Base-by-base conservation (phyloP, 768 basidiomycete genomes). In the Lentinula aciculospora region DNA sequence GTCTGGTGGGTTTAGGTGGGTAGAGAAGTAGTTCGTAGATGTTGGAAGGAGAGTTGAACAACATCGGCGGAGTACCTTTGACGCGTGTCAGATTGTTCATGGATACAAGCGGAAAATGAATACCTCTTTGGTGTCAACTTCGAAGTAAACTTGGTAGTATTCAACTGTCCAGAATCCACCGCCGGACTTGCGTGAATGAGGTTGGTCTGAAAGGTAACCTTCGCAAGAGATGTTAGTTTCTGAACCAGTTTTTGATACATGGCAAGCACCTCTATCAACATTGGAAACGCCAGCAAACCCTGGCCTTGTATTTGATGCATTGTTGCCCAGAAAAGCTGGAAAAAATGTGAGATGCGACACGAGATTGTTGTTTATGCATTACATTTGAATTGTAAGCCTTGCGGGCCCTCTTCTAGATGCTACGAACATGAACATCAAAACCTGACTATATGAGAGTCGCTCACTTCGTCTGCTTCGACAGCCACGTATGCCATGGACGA, bases 101-200 rank as follows among this genome's bases (percentile, higher is more conserved):
- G 57, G 42, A 37, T 37, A n/a, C 53, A 21, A 34, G 32, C 29
- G n/a, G 25, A 46, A 7, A 15, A 7, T 25, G 58, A 74, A 29
- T 50, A 86, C 88, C 4, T 82, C 89, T 60, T 81, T 79, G 0
- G 92, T 93, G 72, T 94, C 92, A 32, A 95, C 81, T 61, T 95
- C 92, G 63, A 95, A 95, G 71, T 90, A 93, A 2, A 82, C 77
- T 66, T 93, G 91, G 67, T 94, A 94, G 68, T 89, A 89, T 59
- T 94, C 92, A 31, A 93, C 64, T 27, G 81, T 83, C 91, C 90
- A 93, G 71, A 90, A 91, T 0, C 81, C 81, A 3, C 79, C 72
- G 3, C 74, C 60, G 13, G 76, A 73, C 66, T 81, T 81, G 8
- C 72, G 66, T 53, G 77, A 69, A 32, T 72, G 67, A 9, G 74